Evolutionary conservation across 768 basidiomycete species (phyloP), one percentile per base, ranked within the genome.

Genomic region (Heimioporus sp.): DNA sequence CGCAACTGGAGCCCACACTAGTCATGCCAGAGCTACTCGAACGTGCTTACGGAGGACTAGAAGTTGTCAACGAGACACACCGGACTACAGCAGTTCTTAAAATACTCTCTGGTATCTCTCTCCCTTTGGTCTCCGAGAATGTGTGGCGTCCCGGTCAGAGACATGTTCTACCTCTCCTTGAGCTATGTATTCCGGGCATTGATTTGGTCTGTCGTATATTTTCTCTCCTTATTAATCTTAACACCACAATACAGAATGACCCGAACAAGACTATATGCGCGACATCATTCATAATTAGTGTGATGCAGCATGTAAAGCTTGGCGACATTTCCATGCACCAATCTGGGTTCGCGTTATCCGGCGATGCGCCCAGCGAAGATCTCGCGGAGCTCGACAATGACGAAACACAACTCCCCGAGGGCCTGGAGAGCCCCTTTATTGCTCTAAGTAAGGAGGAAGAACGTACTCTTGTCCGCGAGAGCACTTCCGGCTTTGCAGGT

Each of bases 21-120:
- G 80, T 98, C 59, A 88, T 98, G 85, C 94, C 94, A 3, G 86
- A 92, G 38, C 75, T 98, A 12, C 77, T 98, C 20, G 95, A 97
- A 62, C 82, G 94, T 30, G 92, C 92, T 1, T 93, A 96, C 56
- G 80, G 88, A 35, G 93, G 93, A 0, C 74, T 98, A n/a, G 93
- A 97, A 65, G 85, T 87, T 11, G 81, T 98, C 16, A 94, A 95
- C 57, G 95, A 98, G 76, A 98, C 96, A 0, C 92, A 97, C 66
- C 76, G 95, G 37, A 97, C 95, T 5, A 93, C 92, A 2, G 90
- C 95, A 1, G 91, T 92, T 10, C 76, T 98, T 41, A 90, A 87
- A 46, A 88, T 90, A 66, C 78, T 98, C 28, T 81, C 88, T 17
- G 85, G 83, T 2, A 82, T 94, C 24, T 75, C 90, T 16, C 77